Percentiles rank a stretch among this genome's conserved stretches.
Evolutionary conservation across 768 basidiomycete species (phyloP).

Genomic region (Trametes cingulata): DNA sequence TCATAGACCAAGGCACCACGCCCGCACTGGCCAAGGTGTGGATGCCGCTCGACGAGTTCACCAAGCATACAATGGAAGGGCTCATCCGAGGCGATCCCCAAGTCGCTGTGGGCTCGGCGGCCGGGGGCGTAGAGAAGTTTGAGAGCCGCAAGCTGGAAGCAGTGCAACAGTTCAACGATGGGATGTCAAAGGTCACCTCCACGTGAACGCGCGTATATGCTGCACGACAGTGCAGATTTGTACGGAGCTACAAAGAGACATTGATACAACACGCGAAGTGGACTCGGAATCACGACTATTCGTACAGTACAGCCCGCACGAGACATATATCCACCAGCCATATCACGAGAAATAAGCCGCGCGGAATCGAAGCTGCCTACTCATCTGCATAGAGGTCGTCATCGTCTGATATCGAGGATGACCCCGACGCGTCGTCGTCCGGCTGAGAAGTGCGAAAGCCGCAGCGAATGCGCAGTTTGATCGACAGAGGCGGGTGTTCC

Average conservation of each 20-base stretch:
- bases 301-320: too few relatives aligned
- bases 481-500: too few relatives aligned
- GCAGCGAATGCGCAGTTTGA: too few relatives aligned
- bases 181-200: neutral
- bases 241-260: too few relatives aligned
- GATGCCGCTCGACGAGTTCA: slow-evolving; percentile 55
- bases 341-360: too few relatives aligned
- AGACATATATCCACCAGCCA: too few relatives aligned
- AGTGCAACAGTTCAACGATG: slow-evolving; percentile 21
- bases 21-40: slow-evolving; percentile 49
- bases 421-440: neutral
- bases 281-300: too few relatives aligned
- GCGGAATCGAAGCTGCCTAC: too few relatives aligned
- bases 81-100: slow-evolving; percentile 38
- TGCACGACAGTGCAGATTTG: neutral
- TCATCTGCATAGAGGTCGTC: slow-evolving; percentile 6
- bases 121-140: slow-evolving; percentile 25
- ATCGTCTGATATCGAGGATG: neutral
- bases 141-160: slow-evolving; percentile 34
- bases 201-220: neutral
- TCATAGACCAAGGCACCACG: slow-evolving; percentile 52
- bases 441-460: too few relatives aligned
- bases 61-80: slow-evolving; percentile 39
- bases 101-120: slow-evolving; percentile 30
- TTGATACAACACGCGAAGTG: too few relatives aligned